Evolutionary conservation across 345 rosid species (phyloP), one percentile per base, ranked within the genome.

Genomic region (Moricandia arvensis): DNA sequence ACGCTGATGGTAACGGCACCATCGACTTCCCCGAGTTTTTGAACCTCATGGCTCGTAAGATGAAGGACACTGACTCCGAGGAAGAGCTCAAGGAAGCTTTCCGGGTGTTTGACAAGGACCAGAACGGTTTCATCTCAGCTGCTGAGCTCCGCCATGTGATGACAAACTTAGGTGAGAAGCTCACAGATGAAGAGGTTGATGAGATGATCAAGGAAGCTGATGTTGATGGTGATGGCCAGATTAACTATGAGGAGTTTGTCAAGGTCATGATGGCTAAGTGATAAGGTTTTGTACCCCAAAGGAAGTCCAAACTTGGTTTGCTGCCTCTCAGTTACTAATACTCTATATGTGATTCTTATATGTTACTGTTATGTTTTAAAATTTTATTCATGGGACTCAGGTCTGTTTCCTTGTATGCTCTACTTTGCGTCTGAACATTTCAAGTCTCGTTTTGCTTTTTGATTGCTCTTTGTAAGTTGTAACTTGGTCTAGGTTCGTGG

Each of bases 401-500:
- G 54, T 59, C 18, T 75, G 66, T 67, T 58, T 66, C 15, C 45
- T 33, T n/a, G 37, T 59, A 5, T 75, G 67, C 35, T 45, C 18
- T 68, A 24, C 58, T 65, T 43, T 74, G 66, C 33, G 53, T 68
- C 41, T 75, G 5, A 24, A 60, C 55, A 60, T 53, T 58, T 68
- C 17, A 21, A 34, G 51, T 59, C 72, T 38, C 12, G 37, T 15
- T 10, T 17, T 26, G 63, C 12, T 15, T 47, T 47, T 38, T 11
- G 2, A n/a, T n/a, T 47, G 53, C 8, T n/a, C 3, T 47, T 47
- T 57, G 69, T 75, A 68, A 68, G 43, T 47, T 51, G 79, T 75
- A 68, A 68, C 45, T 68, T 53, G 31, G 16, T 75, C 62, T 75
- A 68, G 74, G 68, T 30, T 60, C 45, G 68, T 49, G 63, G 24